Conservation (phyloP, 805 yeast species). For the Zygosaccharomyces lentus region DNA sequence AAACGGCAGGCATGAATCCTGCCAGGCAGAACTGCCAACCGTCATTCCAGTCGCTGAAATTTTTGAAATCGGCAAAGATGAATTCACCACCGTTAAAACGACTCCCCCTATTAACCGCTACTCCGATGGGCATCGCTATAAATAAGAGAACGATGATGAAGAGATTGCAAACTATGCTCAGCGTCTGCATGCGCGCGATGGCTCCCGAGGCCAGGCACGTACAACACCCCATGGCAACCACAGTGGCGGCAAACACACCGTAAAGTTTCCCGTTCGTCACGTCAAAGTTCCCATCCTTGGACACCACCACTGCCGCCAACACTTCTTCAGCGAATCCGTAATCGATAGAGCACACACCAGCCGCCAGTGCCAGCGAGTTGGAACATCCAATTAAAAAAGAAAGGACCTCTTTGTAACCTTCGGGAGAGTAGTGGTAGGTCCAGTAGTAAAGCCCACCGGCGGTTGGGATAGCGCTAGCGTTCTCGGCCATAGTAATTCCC, state of each 20-base stretch:
- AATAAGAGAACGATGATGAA: constrained; percentile 49
- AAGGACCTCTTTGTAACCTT: constrained; percentile 44
- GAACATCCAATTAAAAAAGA: constrained; percentile 64
- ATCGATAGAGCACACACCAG: constrained; percentile 63
- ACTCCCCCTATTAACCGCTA: constrained; percentile 34
- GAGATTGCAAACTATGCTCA: constrained; percentile 53
- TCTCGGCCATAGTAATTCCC: constrained; percentile 62
- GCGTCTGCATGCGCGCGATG: constrained; percentile 55
- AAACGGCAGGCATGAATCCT: constrained; percentile 61
- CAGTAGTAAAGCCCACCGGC: constrained; percentile 71
- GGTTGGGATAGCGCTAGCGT: constrained; percentile 68
- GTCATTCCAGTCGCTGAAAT: constrained; percentile 50
- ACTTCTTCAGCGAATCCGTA: constrained; percentile 66
- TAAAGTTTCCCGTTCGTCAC: constrained; percentile 52
- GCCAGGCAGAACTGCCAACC: constrained; percentile 54
- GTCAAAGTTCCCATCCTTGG: constrained; percentile 50
- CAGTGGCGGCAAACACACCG: constrained; percentile 63
- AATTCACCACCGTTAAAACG: constrained; percentile 47
- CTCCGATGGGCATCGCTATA: constrained; percentile 64
- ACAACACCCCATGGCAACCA: constrained; percentile 47
- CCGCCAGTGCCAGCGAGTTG: constrained; percentile 61
- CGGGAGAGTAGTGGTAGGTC: constrained; percentile 65
- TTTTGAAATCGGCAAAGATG: constrained; percentile 52
- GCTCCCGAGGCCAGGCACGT: constrained; percentile 55
- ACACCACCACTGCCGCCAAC: constrained; percentile 53